Base-by-base conservation (phyloP, 116 monocot species). In the Dioscorea cayenensis region DNA sequence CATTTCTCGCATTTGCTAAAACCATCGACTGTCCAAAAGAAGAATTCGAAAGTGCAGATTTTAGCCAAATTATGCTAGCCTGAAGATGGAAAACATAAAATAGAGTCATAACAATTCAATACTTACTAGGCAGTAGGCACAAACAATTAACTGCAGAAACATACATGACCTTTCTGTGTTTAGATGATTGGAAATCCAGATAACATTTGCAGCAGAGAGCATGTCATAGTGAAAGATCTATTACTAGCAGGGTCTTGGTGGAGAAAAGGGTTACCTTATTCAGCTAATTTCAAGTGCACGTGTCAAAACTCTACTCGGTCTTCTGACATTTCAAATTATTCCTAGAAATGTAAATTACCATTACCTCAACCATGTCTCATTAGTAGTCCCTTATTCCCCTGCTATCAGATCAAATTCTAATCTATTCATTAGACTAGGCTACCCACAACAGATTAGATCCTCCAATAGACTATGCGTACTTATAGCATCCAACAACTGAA, bases 1-100 rank as follows among this genome's bases (percentile, higher is more conserved):
- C 99, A 99, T 80, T 90, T 93, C 77, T 94, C 93, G 70, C 99
- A 99, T 76, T 91, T 99, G 25, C 3, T 72, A 66, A 83, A 93
- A 65, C 90, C 97, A 84, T 97, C 97, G 62, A 97, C 97, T 97
- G 84, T 72, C 65, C 71, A 76, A 72, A 84, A 76, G 25, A 77
- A 74, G 61, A 72, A 74, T 52, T 78, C 37, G 58, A 78, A 78
- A 73, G 35, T 67, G 49, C 71, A 70, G 11, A 66, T 74, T 75
- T 78, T 64, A 80, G 73, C 65, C 35, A 82, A 77, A 82, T n/a
- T 49, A 76, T 62, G 23, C 12, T 62, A 62, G n/a, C 62, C 62
- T 62, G 62, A 62, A 62, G 62, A 62, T 62, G 21, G 62, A 62
- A 62, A 27, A 62, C 9, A 62, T 62, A 62, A 27, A 27, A 23